These are phyloP conservation scores for Punica granatum DNA, from an alignment of 345 rosid genomes.

Conservation along the genomic window DNA sequence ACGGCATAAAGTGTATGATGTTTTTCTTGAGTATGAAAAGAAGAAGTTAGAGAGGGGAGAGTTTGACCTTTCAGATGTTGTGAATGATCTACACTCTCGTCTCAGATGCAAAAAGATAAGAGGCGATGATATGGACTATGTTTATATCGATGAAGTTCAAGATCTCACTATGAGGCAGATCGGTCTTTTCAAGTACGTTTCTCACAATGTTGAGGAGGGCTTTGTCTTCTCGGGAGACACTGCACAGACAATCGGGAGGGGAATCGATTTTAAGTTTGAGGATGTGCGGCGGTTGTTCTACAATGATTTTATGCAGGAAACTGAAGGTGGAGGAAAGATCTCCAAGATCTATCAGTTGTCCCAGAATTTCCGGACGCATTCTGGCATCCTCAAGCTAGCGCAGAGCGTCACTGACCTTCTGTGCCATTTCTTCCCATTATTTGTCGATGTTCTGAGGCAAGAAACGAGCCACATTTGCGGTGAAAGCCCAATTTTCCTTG, in stretches of 20 bases:
- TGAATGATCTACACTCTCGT: no score
- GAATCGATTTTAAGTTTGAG: conserved; percentile 47
- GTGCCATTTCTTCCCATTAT: no score
- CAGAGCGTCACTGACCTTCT: conserved; percentile 47
- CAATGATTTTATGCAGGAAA: conserved; percentile 28
- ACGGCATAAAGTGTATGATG: no score
- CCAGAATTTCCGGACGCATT: conserved; percentile 52
- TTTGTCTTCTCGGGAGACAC: conserved; percentile 49
- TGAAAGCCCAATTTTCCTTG: no score
- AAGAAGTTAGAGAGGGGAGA: no score
- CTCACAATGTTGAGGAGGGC: conserved; percentile 37
- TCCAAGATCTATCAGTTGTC: conserved; percentile 30
- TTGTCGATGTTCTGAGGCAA: conserved; percentile 25
- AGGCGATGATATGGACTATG: conserved; percentile 34
- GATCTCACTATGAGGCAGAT: no score
- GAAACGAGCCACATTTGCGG: conserved; percentile 41
- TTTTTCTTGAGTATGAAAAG: no score
- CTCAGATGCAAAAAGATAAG: no score
- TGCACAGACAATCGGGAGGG: conserved; percentile 42
- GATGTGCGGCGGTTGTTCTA: conserved; percentile 41
- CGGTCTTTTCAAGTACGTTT: no score
- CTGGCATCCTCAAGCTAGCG: conserved; percentile 38
- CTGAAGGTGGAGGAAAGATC: conserved; percentile 20
- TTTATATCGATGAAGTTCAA: conserved; percentile 51
- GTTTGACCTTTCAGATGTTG: no score